These are phyloP conservation scores for Globisporangium sylvaticum DNA, from an alignment of 352 stramenopile genomes.

Conservation along the genomic window DNA sequence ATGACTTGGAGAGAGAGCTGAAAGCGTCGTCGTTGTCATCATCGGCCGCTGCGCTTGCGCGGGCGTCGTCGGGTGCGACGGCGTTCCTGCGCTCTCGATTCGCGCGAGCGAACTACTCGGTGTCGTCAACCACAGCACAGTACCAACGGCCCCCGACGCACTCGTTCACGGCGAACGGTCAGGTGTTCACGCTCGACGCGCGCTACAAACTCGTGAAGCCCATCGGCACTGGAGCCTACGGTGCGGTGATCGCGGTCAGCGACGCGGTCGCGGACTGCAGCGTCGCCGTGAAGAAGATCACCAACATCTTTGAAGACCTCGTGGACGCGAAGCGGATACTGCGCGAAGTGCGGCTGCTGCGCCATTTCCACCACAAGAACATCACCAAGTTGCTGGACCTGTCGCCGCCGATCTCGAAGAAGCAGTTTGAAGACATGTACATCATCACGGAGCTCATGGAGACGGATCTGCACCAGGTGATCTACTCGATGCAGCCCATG, in stretches of 20 bases:
- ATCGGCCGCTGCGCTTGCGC: conserved; percentile 6
- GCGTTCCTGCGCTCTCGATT: conserved; percentile 16
- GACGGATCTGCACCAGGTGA: conserved; percentile 95
- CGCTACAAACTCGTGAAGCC: conserved; percentile 89
- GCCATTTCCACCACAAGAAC: conserved; percentile 89
- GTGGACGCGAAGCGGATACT: conserved; percentile 98
- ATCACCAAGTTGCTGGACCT: conserved; percentile 93
- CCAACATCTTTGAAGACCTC: conserved; percentile 93
- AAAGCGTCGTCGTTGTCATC: conserved; percentile 4
- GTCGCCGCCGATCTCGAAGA: conserved; percentile 86
- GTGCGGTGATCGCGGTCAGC: conserved; percentile 86
- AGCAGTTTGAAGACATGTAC: conserved; percentile 95
- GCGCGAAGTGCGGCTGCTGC: conserved; percentile 87
- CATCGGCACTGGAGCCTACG: conserved; percentile 87
- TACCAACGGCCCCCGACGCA: conserved; percentile 38
- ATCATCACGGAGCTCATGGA: conserved; percentile 97
- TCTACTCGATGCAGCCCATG: conserved; percentile 92
- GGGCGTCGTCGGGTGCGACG: conserved; percentile 14
- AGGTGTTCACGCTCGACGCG: conserved; percentile 83
- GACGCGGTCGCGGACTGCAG: conserved; percentile 48
- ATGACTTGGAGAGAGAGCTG: conserved; percentile 3
- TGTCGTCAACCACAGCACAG: conserved; percentile 16
- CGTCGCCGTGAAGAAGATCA: conserved; percentile 94
- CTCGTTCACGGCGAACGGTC: conserved; percentile 73
- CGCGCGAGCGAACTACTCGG: neutral